Base-by-base conservation (phyloP, 805 yeast species). In the Pichia nakasei region DNA sequence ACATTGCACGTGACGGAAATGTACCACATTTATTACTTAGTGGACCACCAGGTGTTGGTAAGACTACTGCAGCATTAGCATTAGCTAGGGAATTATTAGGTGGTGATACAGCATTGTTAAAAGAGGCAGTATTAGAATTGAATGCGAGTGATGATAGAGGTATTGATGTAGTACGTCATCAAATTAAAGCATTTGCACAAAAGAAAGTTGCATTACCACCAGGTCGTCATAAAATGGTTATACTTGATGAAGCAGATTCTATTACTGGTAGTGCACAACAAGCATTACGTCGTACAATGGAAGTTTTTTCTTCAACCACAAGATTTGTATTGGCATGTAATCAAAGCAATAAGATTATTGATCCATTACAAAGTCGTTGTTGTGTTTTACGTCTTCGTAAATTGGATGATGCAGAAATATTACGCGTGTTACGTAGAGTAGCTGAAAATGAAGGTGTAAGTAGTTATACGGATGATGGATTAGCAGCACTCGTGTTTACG, bases 271-370 rank as follows among this genome's bases (percentile, higher is more conserved):
- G 87, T 55, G 98, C 98, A 0, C 98, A 93, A 60, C 78, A 88
- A 44, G 98, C 98, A 1, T 70, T 93, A 50, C 78, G 98, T 66
- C 76, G 98, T 63, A 91, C 95, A 1, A 85, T 85, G 97, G 97
- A 89, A 59, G 73, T 91, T 26, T 91, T 86, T 58, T 84, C 97
- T n/a, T 83, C 84, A 60, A 83, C 97, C 5, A 93, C 98, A 8
- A 75, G 98, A 55, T 93, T 93, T 68, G 97, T 96, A n/a, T 93
- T 93, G 68, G 97, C 97, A 0, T 93, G 98, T 67, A 93, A 93
- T 61, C 95, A 85, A 61, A 81, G 93, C 19, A 83, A 80, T 63
- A 93, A 93, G 63, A 91, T 93, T 63, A 93, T 93, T 52, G 98
- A 93, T 61, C 98, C 98, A 1, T 66, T 93, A 49, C 98, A 93